Conservation (phyloP, 164 flowering plant genomes). For the Platanus orientalis region DNA sequence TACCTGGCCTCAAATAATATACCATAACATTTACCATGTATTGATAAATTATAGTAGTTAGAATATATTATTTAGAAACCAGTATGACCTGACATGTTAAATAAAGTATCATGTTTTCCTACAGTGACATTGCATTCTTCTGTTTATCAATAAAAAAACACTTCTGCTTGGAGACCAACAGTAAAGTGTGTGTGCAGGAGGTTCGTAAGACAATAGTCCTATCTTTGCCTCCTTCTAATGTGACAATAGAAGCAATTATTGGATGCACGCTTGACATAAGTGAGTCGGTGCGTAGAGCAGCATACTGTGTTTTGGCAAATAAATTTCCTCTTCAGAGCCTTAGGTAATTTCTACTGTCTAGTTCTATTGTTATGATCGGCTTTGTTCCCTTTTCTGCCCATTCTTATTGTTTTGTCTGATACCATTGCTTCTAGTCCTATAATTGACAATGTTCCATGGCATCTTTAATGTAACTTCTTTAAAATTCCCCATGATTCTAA, state of each 20-base stretch:
- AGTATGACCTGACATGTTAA: no score
- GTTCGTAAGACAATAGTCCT: constrained; percentile 82
- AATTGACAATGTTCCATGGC: background rate
- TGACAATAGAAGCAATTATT: constrained; percentile 58
- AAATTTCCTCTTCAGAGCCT: constrained; percentile 95
- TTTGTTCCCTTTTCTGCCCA: background rate
- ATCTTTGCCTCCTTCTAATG: constrained; percentile 78
- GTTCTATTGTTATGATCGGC: background rate
- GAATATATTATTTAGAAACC: no score
- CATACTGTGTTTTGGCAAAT: constrained; percentile 73
- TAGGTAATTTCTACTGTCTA: constrained; percentile 42
- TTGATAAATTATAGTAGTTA: no score
- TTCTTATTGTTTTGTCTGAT: background rate
- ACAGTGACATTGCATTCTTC: background rate
- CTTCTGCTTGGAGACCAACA: background rate
- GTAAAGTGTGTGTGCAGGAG: constrained; percentile 49
- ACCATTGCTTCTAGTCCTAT: background rate
- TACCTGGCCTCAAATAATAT: no score
- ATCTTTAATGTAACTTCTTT: background rate
- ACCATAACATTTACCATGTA: no score
- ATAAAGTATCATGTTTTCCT: background rate
- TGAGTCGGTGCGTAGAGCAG: constrained; percentile 84
- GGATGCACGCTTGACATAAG: constrained; percentile 78
- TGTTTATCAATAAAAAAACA: background rate
- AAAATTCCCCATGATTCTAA: background rate